phyloP scores from a whole-genome alignment of 306 rosid species.

The Carpinus viminea region DNA sequence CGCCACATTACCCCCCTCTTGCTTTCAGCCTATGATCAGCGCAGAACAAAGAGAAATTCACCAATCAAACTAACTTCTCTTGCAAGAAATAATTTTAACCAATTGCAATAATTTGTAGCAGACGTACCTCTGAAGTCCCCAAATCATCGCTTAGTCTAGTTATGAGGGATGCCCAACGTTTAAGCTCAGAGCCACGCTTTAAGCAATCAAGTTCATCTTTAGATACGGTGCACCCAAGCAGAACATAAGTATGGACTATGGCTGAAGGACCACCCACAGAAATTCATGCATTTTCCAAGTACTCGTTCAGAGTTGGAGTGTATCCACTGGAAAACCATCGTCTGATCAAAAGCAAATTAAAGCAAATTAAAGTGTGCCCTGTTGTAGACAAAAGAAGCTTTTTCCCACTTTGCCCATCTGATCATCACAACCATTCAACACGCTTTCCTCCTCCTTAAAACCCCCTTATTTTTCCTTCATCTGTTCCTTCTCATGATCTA shows the following conservation, averaged over 20 bases:
- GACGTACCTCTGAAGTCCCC: conserved; percentile 35
- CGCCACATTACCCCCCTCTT: conserved; percentile 41
- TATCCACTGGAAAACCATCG: conserved; percentile 25
- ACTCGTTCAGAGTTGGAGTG: conserved; percentile 25
- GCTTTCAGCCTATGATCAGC: conserved; percentile 27
- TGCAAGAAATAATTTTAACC: too few relatives aligned
- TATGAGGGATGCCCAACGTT: conserved; percentile 29
- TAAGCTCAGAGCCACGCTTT: conserved; percentile 8
- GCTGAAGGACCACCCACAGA: conserved; percentile 35
- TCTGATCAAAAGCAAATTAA: too few relatives aligned
- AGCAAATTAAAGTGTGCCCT: conserved; percentile 36
- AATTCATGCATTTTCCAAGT: conserved; percentile 30
- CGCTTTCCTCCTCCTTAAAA: conserved; percentile 28
- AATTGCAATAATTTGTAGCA: neutral
- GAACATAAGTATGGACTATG: conserved; percentile 25
- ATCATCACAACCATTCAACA: neutral
- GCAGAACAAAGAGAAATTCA: neutral
- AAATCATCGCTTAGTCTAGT: conserved; percentile 36
- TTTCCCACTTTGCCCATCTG: conserved; percentile 24
- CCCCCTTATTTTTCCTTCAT: conserved; percentile 5
- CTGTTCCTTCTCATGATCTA: conserved; percentile 16
- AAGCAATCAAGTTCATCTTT: conserved; percentile 15
- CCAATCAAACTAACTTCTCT: too few relatives aligned
- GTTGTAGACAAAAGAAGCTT: conserved; percentile 52
- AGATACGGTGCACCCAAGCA: conserved; percentile 8